These are phyloP conservation scores for Solanum medicagineum DNA, from an alignment of 257 asterid genomes.

Conservation along the genomic window DNA sequence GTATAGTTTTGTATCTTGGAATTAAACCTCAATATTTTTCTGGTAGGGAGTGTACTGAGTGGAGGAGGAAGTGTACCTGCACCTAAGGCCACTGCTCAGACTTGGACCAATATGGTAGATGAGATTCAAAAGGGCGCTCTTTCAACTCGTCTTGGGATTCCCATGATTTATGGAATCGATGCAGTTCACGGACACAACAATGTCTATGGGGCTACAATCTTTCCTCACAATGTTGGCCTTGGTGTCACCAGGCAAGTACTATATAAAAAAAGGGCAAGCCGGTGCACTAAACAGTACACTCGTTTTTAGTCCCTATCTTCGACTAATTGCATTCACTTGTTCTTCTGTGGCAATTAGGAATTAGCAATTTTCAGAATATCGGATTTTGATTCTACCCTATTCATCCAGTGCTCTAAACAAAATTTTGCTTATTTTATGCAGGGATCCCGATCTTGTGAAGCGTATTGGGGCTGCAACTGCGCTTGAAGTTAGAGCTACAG, in stretches of 20 bases:
- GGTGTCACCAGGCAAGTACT: slow-evolving; percentile 63
- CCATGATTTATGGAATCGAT: slow-evolving; percentile 60
- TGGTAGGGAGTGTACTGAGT: slow-evolving; percentile 63
- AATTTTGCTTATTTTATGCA: slow-evolving; percentile 3
- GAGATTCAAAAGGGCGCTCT: slow-evolving; percentile 46
- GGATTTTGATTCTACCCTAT: neutral
- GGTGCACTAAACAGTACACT: neutral
- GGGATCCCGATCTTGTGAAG: slow-evolving; percentile 58
- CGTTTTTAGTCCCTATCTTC: neutral
- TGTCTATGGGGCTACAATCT: slow-evolving; percentile 54
- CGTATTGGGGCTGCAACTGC: slow-evolving; percentile 81
- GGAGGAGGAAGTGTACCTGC: slow-evolving; percentile 73
- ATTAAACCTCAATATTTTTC: neutral
- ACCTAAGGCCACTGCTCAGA: slow-evolving; percentile 47
- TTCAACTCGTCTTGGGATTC: slow-evolving; percentile 57
- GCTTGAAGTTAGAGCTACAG: slow-evolving; percentile 70
- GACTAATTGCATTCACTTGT: neutral
- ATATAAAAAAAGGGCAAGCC: neutral
- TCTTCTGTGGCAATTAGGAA: neutral
- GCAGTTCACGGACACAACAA: slow-evolving; percentile 74
- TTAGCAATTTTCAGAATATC: neutral
- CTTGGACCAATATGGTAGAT: slow-evolving; percentile 61
- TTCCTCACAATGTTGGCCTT: slow-evolving; percentile 74
- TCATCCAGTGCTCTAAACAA: neutral
- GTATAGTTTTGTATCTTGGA: neutral